Evolutionary conservation across 2,329 filamentous ascomycete genomes (phyloP).

Genomic region (Cladosporium oxysporum): DNA sequence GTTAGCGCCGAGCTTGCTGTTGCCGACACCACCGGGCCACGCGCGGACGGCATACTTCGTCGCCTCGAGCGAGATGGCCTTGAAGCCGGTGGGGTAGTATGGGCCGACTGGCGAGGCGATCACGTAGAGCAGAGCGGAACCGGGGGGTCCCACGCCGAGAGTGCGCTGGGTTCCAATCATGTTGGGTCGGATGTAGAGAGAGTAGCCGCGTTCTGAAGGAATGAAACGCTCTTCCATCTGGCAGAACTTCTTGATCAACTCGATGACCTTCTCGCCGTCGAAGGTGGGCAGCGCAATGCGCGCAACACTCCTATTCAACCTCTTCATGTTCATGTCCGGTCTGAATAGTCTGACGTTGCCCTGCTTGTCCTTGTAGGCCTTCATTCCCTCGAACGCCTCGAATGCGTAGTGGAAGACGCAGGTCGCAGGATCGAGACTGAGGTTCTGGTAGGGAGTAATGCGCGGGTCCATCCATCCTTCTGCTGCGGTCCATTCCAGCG

Average conservation of each 20-base stretch:
- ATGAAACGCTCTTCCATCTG: slow-evolving; percentile 87
- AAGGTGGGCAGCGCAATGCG: slow-evolving; percentile 94
- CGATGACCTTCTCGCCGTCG: slow-evolving; percentile 69
- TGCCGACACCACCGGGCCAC: slow-evolving; percentile 95
- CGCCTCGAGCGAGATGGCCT: slow-evolving; percentile 91
- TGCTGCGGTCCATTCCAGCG: slow-evolving; percentile 84
- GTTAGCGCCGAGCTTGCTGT: slow-evolving; percentile 98
- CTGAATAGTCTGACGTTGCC: slow-evolving; percentile 85
- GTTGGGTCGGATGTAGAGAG: slow-evolving; percentile 90
- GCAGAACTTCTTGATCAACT: slow-evolving; percentile 78
- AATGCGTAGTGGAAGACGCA: slow-evolving; percentile 99
- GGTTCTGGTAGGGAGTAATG: slow-evolving; percentile 94
- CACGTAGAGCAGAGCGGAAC: slow-evolving; percentile 86
- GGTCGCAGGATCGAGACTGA: slow-evolving; percentile 91
- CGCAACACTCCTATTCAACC: slow-evolving; percentile 85
- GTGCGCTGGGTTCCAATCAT: slow-evolving; percentile 97
- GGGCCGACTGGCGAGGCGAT: slow-evolving; percentile 96
- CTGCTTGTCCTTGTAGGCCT: slow-evolving; percentile 88
- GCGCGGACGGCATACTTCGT: slow-evolving; percentile 79
- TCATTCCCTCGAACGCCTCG: slow-evolving; percentile 98
- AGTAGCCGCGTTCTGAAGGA: slow-evolving; percentile 78
- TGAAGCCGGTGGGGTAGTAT: slow-evolving; percentile 98
- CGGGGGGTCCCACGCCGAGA: slow-evolving; percentile 87
- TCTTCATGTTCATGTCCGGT: slow-evolving; percentile 93
- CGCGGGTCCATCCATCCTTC: slow-evolving; percentile 80